These are phyloP conservation scores for Chlorophyllum brunneum DNA, from an alignment of 768 basidiomycete genomes.

Conservation along the genomic window DNA sequence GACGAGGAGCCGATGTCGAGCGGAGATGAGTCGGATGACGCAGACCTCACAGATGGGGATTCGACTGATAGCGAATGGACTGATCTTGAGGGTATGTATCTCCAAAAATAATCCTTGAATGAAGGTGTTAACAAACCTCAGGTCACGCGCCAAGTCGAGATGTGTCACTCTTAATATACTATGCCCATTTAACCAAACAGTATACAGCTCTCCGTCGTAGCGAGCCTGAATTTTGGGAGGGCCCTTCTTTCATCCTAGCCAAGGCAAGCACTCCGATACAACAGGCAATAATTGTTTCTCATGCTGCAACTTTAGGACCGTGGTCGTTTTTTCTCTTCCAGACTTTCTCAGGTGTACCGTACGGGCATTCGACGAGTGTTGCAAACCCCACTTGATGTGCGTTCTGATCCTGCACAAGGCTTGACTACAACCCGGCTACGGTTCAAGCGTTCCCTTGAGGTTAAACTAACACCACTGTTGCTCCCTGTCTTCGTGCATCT, in stretches of 20 bases:
- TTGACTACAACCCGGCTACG: slow-evolving; percentile 39
- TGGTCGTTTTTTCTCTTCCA: not conserved
- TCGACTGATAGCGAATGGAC: slow-evolving; percentile 48
- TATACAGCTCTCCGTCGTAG: slow-evolving; percentile 35
- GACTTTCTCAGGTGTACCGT: not conserved
- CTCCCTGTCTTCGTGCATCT: slow-evolving; percentile 39
- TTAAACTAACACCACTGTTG: slow-evolving; percentile 56
- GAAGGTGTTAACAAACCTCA: not conserved
- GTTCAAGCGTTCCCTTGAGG: slow-evolving; percentile 30
- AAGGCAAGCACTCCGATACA: slow-evolving; percentile 32
- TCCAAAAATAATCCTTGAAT: not conserved
- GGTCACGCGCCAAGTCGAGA: slow-evolving; percentile 13
- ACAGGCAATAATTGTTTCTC: slow-evolving; percentile 16
- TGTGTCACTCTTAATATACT: slow-evolving; percentile 36
- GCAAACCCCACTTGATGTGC: slow-evolving; percentile 1
- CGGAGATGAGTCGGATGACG: slow-evolving; percentile 78
- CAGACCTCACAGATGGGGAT: slow-evolving; percentile 56
- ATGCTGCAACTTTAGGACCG: slow-evolving; percentile 5
- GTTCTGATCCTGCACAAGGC: slow-evolving; percentile 21
- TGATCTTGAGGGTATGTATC: slow-evolving; percentile 35
- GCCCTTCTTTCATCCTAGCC: slow-evolving; percentile 40
- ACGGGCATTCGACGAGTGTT: not conserved
- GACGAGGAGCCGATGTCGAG: slow-evolving; percentile 54
- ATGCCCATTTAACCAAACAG: slow-evolving; percentile 44
- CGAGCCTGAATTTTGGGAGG: slow-evolving; percentile 40